These are phyloP conservation scores for Spinacia oleracea DNA, from an alignment of 179 eudicot genomes.

Conservation along the genomic window DNA sequence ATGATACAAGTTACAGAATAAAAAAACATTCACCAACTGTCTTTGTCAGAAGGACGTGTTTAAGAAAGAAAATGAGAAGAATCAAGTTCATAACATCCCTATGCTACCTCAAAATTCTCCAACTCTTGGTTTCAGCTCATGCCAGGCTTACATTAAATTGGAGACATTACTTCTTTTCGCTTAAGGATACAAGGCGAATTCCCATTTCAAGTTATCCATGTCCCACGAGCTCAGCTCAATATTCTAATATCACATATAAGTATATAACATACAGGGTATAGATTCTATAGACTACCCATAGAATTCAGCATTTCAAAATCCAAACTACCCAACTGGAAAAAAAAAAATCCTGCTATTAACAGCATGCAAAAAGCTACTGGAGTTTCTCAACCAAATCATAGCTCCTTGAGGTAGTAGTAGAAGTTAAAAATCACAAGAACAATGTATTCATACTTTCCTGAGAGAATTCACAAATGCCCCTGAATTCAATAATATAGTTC, in stretches of 20 bases:
- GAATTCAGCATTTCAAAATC: no score
- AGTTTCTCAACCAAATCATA: neutral
- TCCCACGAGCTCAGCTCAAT: neutral
- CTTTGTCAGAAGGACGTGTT: neutral
- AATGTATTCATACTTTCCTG: conserved; percentile 39
- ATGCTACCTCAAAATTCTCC: conserved; percentile 18
- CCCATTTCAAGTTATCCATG: no score
- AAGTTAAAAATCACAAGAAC: neutral
- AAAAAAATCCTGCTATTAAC: neutral
- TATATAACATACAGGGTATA: no score
- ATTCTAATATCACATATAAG: neutral
- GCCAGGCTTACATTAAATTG: neutral
- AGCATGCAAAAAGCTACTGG: neutral
- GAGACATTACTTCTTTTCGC: neutral
- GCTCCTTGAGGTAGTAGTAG: conserved; percentile 5
- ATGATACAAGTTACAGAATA: neutral
- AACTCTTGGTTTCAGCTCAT: neutral
- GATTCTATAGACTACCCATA: no score
- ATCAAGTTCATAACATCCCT: no score
- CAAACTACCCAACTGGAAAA: no score
- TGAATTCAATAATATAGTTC: conserved; percentile 44
- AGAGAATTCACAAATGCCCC: conserved; percentile 43
- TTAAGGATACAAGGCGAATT: no score
- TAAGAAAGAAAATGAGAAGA: neutral
- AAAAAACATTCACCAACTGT: no score